Conservation (phyloP, 257 asterid species). For the Plantago major region DNA sequence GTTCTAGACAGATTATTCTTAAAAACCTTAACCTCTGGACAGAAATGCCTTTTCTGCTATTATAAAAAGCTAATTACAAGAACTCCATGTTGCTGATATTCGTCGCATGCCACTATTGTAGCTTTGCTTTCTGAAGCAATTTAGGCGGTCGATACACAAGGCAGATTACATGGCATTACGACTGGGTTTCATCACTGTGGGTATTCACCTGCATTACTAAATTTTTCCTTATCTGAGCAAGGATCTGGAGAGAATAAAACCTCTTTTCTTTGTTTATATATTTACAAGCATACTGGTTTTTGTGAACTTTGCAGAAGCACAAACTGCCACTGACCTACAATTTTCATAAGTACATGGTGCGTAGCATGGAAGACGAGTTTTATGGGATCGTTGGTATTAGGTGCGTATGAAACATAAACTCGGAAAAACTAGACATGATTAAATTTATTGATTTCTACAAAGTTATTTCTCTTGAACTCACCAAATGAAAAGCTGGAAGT, state of each 20-base stretch:
- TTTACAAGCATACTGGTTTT: not conserved
- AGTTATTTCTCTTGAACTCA: not conserved
- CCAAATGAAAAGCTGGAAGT: too few species aligned
- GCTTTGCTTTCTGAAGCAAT: slow-evolving; percentile 89
- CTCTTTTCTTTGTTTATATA: too few species aligned
- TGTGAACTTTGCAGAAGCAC: slow-evolving; percentile 59
- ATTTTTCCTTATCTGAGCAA: not conserved
- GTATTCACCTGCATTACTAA: slow-evolving; percentile 29
- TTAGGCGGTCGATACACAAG: slow-evolving; percentile 62
- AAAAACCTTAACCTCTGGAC: not conserved
- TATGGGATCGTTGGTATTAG: slow-evolving; percentile 79
- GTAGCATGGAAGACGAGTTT: slow-evolving; percentile 97
- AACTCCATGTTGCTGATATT: slow-evolving; percentile 1
- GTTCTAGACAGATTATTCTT: not conserved
- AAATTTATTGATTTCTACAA: not conserved
- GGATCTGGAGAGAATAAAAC: slow-evolving; percentile 3
- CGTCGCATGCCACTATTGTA: slow-evolving; percentile 26
- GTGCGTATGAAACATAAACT: slow-evolving; percentile 26
- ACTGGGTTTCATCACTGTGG: slow-evolving; percentile 88
- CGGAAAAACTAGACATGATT: not conserved
- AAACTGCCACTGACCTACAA: slow-evolving; percentile 63
- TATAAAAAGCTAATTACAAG: not conserved
- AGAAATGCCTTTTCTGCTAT: not conserved
- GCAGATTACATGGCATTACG: slow-evolving; percentile 82
- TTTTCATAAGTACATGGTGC: slow-evolving; percentile 83